phyloP scores from a whole-genome alignment of 106 monocot species.

The Phalaenopsis aphrodite region DNA sequence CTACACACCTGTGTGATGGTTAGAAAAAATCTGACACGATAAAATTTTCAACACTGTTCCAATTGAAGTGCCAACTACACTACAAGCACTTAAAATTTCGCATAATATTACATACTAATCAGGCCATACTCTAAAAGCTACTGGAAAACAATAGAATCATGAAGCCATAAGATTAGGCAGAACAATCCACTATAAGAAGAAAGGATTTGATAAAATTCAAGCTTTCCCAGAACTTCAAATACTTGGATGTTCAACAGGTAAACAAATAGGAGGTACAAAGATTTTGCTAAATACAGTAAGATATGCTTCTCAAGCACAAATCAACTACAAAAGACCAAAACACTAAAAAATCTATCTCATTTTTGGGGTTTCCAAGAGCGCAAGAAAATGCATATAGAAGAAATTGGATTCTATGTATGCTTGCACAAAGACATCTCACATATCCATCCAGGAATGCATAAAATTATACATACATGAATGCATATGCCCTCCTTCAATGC shows the following conservation, averaged over 20 bases:
- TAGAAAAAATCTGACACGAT: not conserved
- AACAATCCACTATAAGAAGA: not conserved
- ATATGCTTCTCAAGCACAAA: not conserved
- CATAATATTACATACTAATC: not conserved
- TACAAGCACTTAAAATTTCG: not conserved
- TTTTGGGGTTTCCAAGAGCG: too few relatives aligned
- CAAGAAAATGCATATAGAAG: too few relatives aligned
- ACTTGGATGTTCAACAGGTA: not conserved
- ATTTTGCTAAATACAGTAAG: not conserved
- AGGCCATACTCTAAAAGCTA: not conserved
- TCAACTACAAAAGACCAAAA: not conserved
- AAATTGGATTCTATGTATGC: too few relatives aligned
- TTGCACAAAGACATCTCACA: not conserved
- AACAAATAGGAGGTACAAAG: not conserved
- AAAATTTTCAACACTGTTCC: not conserved
- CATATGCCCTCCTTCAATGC: not conserved
- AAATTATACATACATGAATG: not conserved
- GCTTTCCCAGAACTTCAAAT: not conserved
- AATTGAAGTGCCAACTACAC: not conserved
- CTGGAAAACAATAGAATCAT: not conserved
- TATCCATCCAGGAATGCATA: not conserved
- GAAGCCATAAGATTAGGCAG: not conserved
- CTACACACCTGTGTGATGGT: slow-evolving; percentile 53
- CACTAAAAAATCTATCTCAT: not conserved
- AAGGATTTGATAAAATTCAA: not conserved